Base-by-base conservation (phyloP, 345 rosid genomes). In the Xanthoceras sorbifolium region DNA sequence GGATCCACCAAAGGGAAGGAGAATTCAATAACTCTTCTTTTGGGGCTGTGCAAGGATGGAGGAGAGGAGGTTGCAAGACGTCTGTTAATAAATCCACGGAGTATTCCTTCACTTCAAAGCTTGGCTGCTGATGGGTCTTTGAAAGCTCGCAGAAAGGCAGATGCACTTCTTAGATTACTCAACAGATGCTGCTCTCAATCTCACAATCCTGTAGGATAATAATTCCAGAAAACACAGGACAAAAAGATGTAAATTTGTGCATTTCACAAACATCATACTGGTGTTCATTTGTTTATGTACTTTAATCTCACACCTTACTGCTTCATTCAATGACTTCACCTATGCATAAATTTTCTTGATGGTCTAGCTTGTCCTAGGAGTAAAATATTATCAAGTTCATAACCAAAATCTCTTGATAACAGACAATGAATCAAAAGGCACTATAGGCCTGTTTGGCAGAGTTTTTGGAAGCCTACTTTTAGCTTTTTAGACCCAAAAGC, bases 1-100 rank as follows among this genome's bases (percentile, higher is more conserved):
- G 95, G 93, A 20, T 91, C 93, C 6, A 82, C 80, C 25, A 88
- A 88, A 80, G 93, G 95, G 42, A 91, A 89, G 72, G 91, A 89
- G 73, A 86, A 82, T 72, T 85, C 91, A 0, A 83, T 91, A 44
- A 89, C 90, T 34, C 88, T 91, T 12, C 76, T 91, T 78, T 20
- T 89, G 55, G 93, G 90, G 14, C 78, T 88, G 75, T 91, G 91
- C 81, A 89, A 85, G 71, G 86, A 89, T 73, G 91, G 91, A 32
- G 91, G 92, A 67, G 88, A 86, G 65, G 90, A 89, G 64, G 85
- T 89, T 59, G 90, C 89, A 0, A 79, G 86, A 61, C 67, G 86
- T 25, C 72, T 91, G 78, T 38, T 89, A 20, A 79, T 84, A 64
- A 91, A 91, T 67, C 95, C 95, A 0, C 29, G 91, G 44, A 86